Conservation (phyloP, 768 basidiomycete species). For the Cyclocybe aegerita region DNA sequence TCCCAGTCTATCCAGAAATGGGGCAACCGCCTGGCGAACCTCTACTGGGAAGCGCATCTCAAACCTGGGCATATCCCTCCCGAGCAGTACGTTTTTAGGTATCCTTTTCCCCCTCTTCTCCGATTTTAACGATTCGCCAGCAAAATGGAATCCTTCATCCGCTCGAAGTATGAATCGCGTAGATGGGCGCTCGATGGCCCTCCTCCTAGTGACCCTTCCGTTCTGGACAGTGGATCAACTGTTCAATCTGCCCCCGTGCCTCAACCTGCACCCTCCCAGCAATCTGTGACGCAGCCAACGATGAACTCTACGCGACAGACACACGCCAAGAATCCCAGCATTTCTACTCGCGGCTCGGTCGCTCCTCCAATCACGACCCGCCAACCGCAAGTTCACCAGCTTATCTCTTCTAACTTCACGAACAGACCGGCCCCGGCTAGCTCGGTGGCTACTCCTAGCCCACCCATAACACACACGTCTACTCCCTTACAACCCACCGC, state of each 20-base stretch:
- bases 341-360: slow-evolving; percentile 26
- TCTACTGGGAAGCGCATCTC: slow-evolving; percentile 97
- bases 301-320: slow-evolving; percentile 24
- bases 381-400: slow-evolving; percentile 54
- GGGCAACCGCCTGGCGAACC: slow-evolving; percentile 91
- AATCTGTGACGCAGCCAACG: slow-evolving; percentile 24
- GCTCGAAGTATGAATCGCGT: slow-evolving; percentile 92
- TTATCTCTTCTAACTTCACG: slow-evolving; percentile 46
- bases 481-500: slow-evolving; percentile 26
- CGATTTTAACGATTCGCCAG: slow-evolving; percentile 35
- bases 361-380: slow-evolving; percentile 32
- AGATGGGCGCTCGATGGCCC: slow-evolving; percentile 95
- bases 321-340: slow-evolving; percentile 27
- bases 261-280: slow-evolving; percentile 21
- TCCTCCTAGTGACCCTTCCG: slow-evolving; percentile 76
- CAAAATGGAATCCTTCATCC: slow-evolving; percentile 97
- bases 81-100: slow-evolving; percentile 74
- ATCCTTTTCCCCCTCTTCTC: not conserved
- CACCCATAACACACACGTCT: slow-evolving; percentile 26
- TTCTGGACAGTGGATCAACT: slow-evolving; percentile 51
- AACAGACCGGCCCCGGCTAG: slow-evolving; percentile 16
- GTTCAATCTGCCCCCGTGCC: slow-evolving; percentile 14
- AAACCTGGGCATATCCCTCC: slow-evolving; percentile 89
- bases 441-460: slow-evolving; percentile 25
- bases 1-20: slow-evolving; percentile 81